Percentiles rank a stretch among this genome's conserved stretches.
Evolutionary conservation across 2,329 filamentous ascomycete genomes (phyloP).

Genomic region (Colletotrichum tofieldiae): DNA sequence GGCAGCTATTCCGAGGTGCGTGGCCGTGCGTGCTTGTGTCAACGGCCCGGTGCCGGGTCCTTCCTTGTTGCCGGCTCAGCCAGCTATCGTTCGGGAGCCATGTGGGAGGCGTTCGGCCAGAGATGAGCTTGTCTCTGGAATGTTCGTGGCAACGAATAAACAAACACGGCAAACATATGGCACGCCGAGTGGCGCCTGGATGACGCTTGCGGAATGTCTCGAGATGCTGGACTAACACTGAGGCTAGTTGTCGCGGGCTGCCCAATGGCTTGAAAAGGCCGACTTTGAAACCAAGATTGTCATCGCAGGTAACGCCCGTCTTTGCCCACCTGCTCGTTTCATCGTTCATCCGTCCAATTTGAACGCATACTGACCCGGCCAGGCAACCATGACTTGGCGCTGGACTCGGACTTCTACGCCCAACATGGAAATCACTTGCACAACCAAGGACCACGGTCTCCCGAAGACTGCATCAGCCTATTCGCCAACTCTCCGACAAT

Average conservation of each 20-base stretch:
- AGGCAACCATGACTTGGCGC: slow-evolving; percentile 84
- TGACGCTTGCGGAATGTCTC: background rate
- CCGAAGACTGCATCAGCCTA: slow-evolving; percentile 68
- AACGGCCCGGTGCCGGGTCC: background rate
- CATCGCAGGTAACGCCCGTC: slow-evolving; percentile 69
- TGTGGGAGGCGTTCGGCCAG: slow-evolving; percentile 26
- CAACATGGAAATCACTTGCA: slow-evolving; percentile 69
- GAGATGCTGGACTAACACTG: slow-evolving; percentile 5
- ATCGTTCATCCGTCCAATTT: background rate
- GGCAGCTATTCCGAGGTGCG: slow-evolving; percentile 71
- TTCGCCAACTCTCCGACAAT: slow-evolving; percentile 69
- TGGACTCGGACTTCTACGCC: slow-evolving; percentile 75
- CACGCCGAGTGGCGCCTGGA: background rate
- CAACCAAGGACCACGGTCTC: slow-evolving; percentile 69
- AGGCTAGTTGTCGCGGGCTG: slow-evolving; percentile 68
- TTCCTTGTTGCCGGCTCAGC: slow-evolving; percentile 17
- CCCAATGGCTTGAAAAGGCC: slow-evolving; percentile 77
- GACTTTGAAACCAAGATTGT: slow-evolving; percentile 81
- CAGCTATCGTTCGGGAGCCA: background rate
- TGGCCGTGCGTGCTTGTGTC: background rate
- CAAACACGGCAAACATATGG: slow-evolving; percentile 2
- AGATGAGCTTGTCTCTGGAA: slow-evolving; percentile 12
- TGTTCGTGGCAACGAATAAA: slow-evolving; percentile 29
- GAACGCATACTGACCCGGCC: slow-evolving; percentile 2
- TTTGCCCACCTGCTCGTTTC: background rate